Conservation (phyloP, 2,329 filamentous ascomycete genomes). For the Bipolaris victoriae region DNA sequence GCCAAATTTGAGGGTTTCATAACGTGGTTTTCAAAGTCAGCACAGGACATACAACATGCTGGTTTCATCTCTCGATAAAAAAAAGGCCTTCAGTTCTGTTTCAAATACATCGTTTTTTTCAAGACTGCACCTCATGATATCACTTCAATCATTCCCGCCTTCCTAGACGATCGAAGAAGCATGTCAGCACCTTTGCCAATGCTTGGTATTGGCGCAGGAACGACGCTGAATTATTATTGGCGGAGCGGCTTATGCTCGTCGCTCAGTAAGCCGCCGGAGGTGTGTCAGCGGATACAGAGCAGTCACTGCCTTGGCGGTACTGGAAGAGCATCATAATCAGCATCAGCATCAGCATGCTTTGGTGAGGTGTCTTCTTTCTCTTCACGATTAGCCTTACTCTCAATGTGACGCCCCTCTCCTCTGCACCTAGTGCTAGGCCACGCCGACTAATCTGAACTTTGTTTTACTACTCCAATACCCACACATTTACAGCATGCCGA, state of each 20-base stretch:
- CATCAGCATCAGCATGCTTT: constrained; percentile 18
- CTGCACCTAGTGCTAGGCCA: constrained; percentile 1
- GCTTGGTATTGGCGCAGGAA: background rate
- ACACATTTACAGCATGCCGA: constrained; percentile 8
- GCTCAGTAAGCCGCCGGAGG: constrained; percentile 26
- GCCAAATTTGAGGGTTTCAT: background rate
- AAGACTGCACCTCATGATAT: background rate
- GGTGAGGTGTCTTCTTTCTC: background rate
- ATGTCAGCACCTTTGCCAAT: constrained; percentile 15
- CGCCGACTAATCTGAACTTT: constrained; percentile 2
- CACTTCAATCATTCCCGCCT: background rate
- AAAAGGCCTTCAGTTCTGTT: no score
- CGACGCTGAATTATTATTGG: constrained; percentile 11
- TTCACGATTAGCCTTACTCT: constrained; percentile 1
- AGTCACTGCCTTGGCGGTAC: constrained; percentile 15
- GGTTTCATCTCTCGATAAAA: background rate
- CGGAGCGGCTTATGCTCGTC: constrained; percentile 8
- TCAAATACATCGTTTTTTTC: background rate
- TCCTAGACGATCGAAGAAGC: background rate
- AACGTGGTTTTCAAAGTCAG: background rate
- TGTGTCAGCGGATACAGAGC: constrained; percentile 20
- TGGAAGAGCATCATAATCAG: constrained; percentile 13
- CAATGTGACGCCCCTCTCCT: constrained; percentile 8
- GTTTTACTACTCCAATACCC: background rate
- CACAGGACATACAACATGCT: background rate